Conservation (phyloP, 768 basidiomycete species). For the Gloeopeniophorella convolvens region DNA sequence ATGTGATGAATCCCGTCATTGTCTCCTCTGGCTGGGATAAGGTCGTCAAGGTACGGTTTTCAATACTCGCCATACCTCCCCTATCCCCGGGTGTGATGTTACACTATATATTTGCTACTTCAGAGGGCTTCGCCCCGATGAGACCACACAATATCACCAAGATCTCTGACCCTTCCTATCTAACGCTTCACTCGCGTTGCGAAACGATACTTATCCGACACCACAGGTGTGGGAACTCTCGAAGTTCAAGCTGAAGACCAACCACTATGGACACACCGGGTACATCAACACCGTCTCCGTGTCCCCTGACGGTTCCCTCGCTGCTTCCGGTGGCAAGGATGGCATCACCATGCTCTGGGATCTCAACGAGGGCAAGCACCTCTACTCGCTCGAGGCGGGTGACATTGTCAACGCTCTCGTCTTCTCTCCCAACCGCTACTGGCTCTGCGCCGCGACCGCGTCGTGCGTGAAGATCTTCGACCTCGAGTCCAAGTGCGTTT, state of each 20-base stretch:
- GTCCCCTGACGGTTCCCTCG: slow-evolving; percentile 97
- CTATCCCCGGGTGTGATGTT: slow-evolving; percentile 33
- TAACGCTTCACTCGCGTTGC: background rate
- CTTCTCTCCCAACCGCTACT: slow-evolving; percentile 99
- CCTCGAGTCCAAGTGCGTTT: slow-evolving; percentile 93
- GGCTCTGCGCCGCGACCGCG: slow-evolving; percentile 97
- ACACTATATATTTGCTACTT: slow-evolving; percentile 29
- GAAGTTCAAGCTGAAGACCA: slow-evolving; percentile 99
- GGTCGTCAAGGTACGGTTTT: slow-evolving; percentile 86
- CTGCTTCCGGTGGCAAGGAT: slow-evolving; percentile 98
- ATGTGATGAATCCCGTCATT: slow-evolving; percentile 94
- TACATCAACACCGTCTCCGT: slow-evolving; percentile 99
- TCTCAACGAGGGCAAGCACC: slow-evolving; percentile 99
- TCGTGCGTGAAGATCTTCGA: slow-evolving; percentile 99
- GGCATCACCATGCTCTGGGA: slow-evolving; percentile 99
- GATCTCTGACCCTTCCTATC: slow-evolving; percentile 48
- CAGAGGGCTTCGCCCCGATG: slow-evolving; percentile 34
- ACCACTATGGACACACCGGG: slow-evolving; percentile 99
- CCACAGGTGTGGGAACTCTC: slow-evolving; percentile 96
- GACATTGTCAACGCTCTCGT: slow-evolving; percentile 98
- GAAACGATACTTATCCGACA: slow-evolving; percentile 1
- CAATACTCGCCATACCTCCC: background rate
- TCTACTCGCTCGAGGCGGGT: slow-evolving; percentile 98
- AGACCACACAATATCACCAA: slow-evolving; percentile 60
- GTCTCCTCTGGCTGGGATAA: slow-evolving; percentile 99